Percentiles rank a stretch among this genome's conserved stretches.
These are phyloP conservation scores for Cornus kousa DNA, from an alignment of 148 eudicot genomes.

Conservation along the genomic window DNA sequence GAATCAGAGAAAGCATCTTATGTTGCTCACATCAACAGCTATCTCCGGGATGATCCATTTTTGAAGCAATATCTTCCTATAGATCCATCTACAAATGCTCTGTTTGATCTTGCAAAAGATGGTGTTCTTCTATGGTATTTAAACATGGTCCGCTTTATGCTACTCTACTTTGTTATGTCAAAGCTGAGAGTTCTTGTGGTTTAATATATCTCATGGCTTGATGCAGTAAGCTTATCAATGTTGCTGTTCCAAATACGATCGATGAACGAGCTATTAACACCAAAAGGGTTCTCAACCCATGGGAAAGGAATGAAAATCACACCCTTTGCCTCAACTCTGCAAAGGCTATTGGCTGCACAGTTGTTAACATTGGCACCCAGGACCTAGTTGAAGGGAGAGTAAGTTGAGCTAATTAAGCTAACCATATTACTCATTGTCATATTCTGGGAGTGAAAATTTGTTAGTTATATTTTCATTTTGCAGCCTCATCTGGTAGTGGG, in stretches of 20 bases:
- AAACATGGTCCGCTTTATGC: conserved; percentile 11
- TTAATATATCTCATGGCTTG: conserved; percentile 16
- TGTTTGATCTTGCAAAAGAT: conserved; percentile 89
- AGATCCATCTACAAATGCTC: conserved; percentile 59
- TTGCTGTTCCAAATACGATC: conserved; percentile 86
- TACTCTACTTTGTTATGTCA: not conserved
- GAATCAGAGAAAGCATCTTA: conserved; percentile 81
- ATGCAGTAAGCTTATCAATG: conserved; percentile 95
- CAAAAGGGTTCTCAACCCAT: conserved; percentile 77
- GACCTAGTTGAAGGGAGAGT: conserved; percentile 98
- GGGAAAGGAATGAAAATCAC: conserved; percentile 99
- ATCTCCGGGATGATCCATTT: conserved; percentile 92
- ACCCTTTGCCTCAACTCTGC: conserved; percentile 98
- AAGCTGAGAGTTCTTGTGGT: conserved; percentile 16
- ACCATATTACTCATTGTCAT: conserved; percentile 4
- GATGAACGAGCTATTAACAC: conserved; percentile 95
- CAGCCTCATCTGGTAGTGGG: conserved; percentile 95
- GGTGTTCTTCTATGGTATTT: conserved; percentile 96
- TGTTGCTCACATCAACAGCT: conserved; percentile 90
- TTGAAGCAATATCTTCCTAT: conserved; percentile 89
- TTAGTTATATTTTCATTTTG: conserved; percentile 17
- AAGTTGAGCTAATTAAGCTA: conserved; percentile 30
- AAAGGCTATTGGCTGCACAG: conserved; percentile 97
- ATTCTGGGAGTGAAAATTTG: conserved; percentile 1
- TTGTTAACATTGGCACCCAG: conserved; percentile 95